These are phyloP conservation scores for Apiospora hydei DNA, from an alignment of 2,329 filamentous ascomycete species.

Conservation along the genomic window DNA sequence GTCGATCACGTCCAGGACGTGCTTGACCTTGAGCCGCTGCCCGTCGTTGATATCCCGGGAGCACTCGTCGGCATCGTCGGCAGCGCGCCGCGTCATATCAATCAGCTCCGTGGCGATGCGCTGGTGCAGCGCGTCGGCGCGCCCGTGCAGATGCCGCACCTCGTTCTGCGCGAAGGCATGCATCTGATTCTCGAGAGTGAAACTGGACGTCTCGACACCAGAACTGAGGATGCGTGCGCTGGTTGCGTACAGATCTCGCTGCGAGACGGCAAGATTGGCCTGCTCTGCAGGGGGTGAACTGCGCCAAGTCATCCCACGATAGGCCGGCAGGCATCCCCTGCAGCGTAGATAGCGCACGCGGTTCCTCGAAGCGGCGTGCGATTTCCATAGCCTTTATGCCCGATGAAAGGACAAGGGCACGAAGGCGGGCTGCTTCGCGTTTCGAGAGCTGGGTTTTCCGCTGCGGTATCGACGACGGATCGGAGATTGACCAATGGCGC, in stretches of 20 bases:
- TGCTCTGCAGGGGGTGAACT: conserved; percentile 45
- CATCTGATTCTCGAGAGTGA: conserved; percentile 66
- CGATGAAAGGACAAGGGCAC: conserved; percentile 78
- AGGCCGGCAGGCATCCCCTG: conserved; percentile 37
- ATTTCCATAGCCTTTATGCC: conserved; percentile 93
- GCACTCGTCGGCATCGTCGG: conserved; percentile 82
- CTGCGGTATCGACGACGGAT: conserved; percentile 47
- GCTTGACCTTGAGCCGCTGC: conserved; percentile 81
- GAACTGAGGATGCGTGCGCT: conserved; percentile 59
- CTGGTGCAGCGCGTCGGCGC: conserved; percentile 55
- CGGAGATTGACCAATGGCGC: conserved; percentile 61
- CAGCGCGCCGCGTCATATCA: conserved; percentile 68
- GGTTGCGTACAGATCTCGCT: conserved; percentile 56
- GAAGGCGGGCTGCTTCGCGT: conserved; percentile 81
- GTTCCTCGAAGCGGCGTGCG: conserved; percentile 65
- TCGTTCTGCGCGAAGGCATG: conserved; percentile 66
- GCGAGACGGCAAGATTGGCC: conserved; percentile 45
- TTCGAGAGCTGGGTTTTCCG: conserved; percentile 58
- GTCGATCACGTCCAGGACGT: conserved; percentile 79
- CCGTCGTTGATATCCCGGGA: conserved; percentile 77
- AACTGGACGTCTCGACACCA: conserved; percentile 55
- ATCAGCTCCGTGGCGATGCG: conserved; percentile 61
- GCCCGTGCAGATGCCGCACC: conserved; percentile 58
- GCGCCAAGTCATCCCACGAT: conserved; percentile 54
- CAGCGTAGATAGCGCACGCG: conserved; percentile 46